Percentiles rank a stretch among this genome's conserved stretches.
These are phyloP conservation scores for Aureobasidium sp. DNA, from an alignment of 2,329 filamentous ascomycete species.

Conservation along the genomic window DNA sequence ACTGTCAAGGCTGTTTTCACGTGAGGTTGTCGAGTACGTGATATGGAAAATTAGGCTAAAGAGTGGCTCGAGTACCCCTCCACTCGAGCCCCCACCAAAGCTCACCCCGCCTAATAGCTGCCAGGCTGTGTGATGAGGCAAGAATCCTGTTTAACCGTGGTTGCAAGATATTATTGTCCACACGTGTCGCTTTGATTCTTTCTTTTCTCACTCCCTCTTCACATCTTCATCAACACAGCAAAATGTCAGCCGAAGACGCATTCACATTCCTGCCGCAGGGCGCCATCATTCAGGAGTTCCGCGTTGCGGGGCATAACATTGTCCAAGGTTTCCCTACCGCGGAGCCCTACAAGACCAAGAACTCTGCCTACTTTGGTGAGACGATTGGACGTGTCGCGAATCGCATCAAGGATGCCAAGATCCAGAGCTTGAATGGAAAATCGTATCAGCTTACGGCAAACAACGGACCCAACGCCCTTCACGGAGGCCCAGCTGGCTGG, in stretches of 20 bases:
- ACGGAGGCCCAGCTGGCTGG: conserved; percentile 61
- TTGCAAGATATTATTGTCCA: conserved; percentile 6
- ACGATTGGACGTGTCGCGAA: conserved; percentile 84
- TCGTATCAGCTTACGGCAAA: conserved; percentile 67
- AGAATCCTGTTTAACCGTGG: conserved; percentile 9
- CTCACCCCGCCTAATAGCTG: conserved; percentile 9
- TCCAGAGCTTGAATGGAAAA: conserved; percentile 65
- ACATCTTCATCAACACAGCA: not conserved
- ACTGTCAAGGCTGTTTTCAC: not conserved
- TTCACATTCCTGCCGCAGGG: conserved; percentile 67
- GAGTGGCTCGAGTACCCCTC: not conserved
- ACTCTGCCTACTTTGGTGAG: conserved; percentile 78
- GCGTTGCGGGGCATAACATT: conserved; percentile 72
- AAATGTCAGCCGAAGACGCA: conserved; percentile 24
- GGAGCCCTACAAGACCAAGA: conserved; percentile 67
- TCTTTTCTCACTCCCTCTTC: not conserved
- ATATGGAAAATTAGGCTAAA: conserved; percentile 7
- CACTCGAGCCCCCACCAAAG: conserved; percentile 3
- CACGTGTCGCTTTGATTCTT: not conserved
- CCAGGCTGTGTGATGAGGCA: not conserved
- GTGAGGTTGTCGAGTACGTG: not conserved
- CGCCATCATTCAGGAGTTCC: conserved; percentile 75
- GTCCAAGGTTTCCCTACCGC: conserved; percentile 77
- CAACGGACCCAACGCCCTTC: conserved; percentile 63
- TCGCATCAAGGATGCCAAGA: conserved; percentile 64